phyloP scores from a whole-genome alignment of 1,284 basidiomycete genomes.

The Puccinia hordei region DNA sequence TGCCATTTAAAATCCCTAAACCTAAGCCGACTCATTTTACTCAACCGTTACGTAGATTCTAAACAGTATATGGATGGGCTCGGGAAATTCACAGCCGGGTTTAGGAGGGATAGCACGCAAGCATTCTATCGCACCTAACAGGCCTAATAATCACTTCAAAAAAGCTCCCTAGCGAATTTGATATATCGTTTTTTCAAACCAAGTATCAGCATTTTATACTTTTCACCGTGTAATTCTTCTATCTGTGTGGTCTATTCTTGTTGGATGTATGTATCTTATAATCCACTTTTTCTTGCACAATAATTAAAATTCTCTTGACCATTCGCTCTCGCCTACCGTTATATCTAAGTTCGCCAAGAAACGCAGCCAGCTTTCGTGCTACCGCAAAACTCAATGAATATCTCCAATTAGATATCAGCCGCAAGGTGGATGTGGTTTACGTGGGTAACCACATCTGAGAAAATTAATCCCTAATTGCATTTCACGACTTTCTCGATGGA shows the following conservation, averaged over 20 bases:
- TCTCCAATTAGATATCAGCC: too few species aligned
- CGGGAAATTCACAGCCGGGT: background rate
- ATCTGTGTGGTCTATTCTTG: background rate
- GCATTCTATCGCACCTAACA: background rate
- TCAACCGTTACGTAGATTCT: constrained; percentile 3
- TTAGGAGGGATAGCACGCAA: background rate
- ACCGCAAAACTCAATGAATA: too few species aligned
- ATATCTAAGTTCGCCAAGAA: too few species aligned
- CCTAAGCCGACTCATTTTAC: background rate
- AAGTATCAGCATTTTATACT: background rate
- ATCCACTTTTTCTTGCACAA: too few species aligned
- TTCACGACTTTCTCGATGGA: too few species aligned
- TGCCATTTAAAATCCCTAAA: constrained; percentile 40
- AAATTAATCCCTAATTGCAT: too few species aligned
- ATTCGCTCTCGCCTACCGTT: too few species aligned
- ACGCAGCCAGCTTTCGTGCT: too few species aligned
- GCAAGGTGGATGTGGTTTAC: too few species aligned
- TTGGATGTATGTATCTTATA: too few species aligned
- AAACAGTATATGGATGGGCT: background rate
- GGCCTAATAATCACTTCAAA: background rate
- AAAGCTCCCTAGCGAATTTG: background rate
- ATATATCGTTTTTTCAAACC: constrained; percentile 4
- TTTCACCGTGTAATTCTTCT: constrained; percentile 13
- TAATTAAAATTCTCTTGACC: too few species aligned
- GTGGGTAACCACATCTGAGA: too few species aligned